Evolutionary conservation across 768 basidiomycete genomes (phyloP).

Genomic region (Phylloporus sp.): DNA sequence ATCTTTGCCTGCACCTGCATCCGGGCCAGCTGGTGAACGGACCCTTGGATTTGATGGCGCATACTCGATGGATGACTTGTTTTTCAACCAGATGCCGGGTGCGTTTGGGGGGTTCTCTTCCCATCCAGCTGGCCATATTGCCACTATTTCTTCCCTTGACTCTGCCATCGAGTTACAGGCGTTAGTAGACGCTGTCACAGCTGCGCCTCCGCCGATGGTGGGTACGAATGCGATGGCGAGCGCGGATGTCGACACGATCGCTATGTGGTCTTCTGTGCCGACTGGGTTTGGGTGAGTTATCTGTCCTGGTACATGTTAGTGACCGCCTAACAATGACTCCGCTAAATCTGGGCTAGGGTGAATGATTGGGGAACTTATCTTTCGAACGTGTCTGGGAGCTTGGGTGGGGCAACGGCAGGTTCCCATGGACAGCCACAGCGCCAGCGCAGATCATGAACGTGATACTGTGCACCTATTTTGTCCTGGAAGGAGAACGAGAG

Average conservation of each 20-base stretch:
- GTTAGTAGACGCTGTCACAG: conserved; percentile 9
- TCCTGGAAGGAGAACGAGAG: too few relatives aligned
- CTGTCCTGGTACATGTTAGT: not conserved
- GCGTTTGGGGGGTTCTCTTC: conserved; percentile 5
- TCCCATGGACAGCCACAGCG: not conserved
- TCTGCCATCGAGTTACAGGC: conserved; percentile 8
- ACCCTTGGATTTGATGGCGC: conserved; percentile 1
- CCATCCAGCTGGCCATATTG: not conserved
- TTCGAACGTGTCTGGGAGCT: conserved; percentile 27
- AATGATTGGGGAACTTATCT: conserved; percentile 41
- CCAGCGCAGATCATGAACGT: not conserved
- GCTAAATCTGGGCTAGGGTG: conserved; percentile 25
- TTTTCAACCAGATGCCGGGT: conserved; percentile 15
- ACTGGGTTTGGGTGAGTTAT: conserved; percentile 54
- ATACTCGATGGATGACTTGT: conserved; percentile 23
- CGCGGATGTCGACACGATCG: conserved; percentile 49
- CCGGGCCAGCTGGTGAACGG: not conserved
- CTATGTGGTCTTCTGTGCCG: conserved; percentile 63
- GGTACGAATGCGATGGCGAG: conserved; percentile 3
- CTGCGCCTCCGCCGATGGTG: conserved; percentile 4
- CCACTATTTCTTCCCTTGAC: not conserved
- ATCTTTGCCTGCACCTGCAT: not conserved
- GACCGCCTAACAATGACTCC: not conserved
- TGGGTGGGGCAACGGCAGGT: conserved; percentile 9
- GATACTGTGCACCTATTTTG: not conserved